phyloP scores from a whole-genome alignment of 2,329 filamentous ascomycete genomes.

The Zasmidium angulare region DNA sequence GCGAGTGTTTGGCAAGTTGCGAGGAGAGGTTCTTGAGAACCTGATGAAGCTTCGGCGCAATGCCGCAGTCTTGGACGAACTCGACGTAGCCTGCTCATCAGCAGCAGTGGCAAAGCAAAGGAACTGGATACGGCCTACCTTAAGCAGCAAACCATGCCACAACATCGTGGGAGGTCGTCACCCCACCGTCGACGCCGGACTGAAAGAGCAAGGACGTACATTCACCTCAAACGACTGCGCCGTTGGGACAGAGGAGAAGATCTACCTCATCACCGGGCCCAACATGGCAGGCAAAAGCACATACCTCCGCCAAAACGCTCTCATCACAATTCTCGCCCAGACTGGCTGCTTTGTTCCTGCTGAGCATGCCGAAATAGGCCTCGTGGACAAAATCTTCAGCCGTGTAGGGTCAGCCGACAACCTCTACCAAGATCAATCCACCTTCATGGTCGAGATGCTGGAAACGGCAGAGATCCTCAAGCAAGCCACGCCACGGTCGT shows the following conservation, averaged over 20 bases:
- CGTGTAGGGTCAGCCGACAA: conserved; percentile 87
- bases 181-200: conserved; percentile 83
- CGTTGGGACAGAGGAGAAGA: conserved; percentile 74
- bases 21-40: conserved; percentile 74
- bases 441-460: conserved; percentile 99
- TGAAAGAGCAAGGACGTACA: conserved; percentile 73
- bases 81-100: conserved; percentile 87
- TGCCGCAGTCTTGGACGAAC: conserved; percentile 85
- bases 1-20: conserved; percentile 71
- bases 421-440: conserved; percentile 90
- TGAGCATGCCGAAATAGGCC: conserved; percentile 76
- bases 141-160: conserved; percentile 65
- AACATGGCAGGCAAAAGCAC: conserved; percentile 99
- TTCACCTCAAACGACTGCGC: conserved; percentile 88
- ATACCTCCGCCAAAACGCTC: conserved; percentile 89
- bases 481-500: conserved; percentile 76
- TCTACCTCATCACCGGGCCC: conserved; percentile 72
- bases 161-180: conserved; percentile 84
- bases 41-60: conserved; percentile 85
- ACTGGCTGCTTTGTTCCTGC: conserved; percentile 91
- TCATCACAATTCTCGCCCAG: conserved; percentile 92
- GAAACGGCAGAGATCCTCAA: conserved; percentile 90
- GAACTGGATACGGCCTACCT: conserved; percentile 67
- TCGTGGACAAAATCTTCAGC: conserved; percentile 95
- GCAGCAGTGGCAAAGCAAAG: conserved; percentile 75